These are phyloP conservation scores for Ceratocystis eucalypticola DNA, from an alignment of 2,329 filamentous ascomycete genomes.

Conservation along the genomic window DNA sequence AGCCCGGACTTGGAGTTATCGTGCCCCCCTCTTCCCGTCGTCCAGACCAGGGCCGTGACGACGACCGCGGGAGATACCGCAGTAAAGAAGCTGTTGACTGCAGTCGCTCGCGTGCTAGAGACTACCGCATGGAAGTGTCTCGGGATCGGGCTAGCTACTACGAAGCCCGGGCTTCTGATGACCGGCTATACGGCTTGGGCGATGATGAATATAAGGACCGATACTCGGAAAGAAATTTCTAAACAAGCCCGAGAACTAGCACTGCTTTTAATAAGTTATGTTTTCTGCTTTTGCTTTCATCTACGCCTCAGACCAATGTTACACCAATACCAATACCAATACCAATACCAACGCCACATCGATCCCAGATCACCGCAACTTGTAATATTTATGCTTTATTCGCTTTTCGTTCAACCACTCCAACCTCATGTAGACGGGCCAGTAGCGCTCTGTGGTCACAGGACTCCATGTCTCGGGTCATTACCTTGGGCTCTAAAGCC, in stretches of 20 bases:
- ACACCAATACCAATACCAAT: background rate
- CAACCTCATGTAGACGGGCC: background rate
- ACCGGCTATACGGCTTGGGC: slow-evolving; percentile 7
- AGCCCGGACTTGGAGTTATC: background rate
- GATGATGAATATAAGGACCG: slow-evolving; percentile 14
- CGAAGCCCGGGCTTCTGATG: slow-evolving; percentile 15
- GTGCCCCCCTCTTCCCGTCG: background rate
- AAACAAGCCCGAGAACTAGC: background rate
- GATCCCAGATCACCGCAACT: background rate
- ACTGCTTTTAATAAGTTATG: background rate
- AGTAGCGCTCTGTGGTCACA: background rate
- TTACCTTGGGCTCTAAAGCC: background rate
- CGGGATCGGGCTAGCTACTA: slow-evolving; percentile 13
- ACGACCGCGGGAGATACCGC: slow-evolving; percentile 12
- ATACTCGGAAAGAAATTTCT: slow-evolving; percentile 15
- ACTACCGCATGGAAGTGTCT: slow-evolving; percentile 17
- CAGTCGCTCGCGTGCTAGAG: slow-evolving; percentile 14
- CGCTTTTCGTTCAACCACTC: background rate
- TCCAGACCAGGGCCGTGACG: background rate
- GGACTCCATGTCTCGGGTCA: background rate
- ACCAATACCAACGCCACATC: background rate
- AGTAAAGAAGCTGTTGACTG: slow-evolving; percentile 11
- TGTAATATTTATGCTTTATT: background rate
- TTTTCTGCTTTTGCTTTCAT: background rate
- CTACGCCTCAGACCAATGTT: background rate